Percentiles rank a stretch among this genome's conserved stretches.
phyloP scores from a whole-genome alignment of 495 filamentous ascomycete genomes.

The Penicillium coprophilum region DNA sequence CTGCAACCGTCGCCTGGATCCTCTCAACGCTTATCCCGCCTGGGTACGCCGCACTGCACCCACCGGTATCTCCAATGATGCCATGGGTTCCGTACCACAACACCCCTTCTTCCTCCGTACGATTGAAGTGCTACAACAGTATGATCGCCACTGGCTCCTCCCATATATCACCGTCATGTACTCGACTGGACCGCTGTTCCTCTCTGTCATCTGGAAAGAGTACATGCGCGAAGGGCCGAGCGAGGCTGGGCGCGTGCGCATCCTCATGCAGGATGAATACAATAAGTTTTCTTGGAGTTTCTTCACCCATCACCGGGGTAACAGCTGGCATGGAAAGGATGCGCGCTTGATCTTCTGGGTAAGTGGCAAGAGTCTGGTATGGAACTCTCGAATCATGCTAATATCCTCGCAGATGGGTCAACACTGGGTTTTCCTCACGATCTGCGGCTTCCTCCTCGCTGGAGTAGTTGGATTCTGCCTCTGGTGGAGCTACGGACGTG shows the following conservation, averaged over 20 bases:
- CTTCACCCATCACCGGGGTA: conserved; percentile 72
- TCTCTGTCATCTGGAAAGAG: conserved; percentile 81
- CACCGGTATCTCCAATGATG: conserved; percentile 87
- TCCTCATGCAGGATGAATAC: conserved; percentile 67
- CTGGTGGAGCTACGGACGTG: conserved; percentile 56
- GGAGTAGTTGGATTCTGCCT: conserved; percentile 55
- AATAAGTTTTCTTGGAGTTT: conserved; percentile 71
- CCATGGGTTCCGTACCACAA: conserved; percentile 75
- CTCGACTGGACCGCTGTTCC: conserved; percentile 78
- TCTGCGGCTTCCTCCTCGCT: conserved; percentile 60
- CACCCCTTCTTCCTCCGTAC: conserved; percentile 81
- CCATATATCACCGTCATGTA: conserved; percentile 92
- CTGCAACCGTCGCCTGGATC: conserved; percentile 78
- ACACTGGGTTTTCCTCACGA: conserved; percentile 71
- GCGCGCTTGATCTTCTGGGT: conserved; percentile 77
- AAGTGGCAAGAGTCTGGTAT: conserved; percentile 15
- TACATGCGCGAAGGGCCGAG: conserved; percentile 53
- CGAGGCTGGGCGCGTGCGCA: conserved; percentile 48
- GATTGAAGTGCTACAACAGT: conserved; percentile 67
- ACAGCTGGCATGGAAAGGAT: conserved; percentile 75
- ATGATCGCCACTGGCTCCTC: conserved; percentile 73
- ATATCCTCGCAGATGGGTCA: conserved; percentile 53
- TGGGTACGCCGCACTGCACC: conserved; percentile 80
- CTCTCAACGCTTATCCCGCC: conserved; percentile 74
- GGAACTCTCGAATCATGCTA: conserved; percentile 3